Percentiles rank a stretch among this genome's conserved stretches.
Conservation (phyloP, 129 eudicot genomes). For the Saposhnikovia divaricata region DNA sequence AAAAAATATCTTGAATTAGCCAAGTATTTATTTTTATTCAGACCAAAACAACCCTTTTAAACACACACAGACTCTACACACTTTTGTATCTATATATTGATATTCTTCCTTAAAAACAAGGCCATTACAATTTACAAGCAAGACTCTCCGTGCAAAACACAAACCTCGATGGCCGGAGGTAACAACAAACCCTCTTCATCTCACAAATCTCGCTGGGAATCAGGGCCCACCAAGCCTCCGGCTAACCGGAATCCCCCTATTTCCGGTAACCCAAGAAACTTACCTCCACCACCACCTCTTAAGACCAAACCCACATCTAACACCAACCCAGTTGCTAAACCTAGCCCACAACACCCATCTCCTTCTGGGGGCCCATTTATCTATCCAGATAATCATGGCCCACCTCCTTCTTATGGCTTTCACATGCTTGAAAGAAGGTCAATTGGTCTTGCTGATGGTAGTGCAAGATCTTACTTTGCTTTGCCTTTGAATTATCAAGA, state of each 20-base stretch:
- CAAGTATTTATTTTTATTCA: too few species aligned
- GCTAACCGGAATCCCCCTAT: not conserved
- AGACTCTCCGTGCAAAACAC: not conserved
- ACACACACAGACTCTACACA: not conserved
- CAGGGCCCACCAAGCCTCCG: slow-evolving; percentile 17
- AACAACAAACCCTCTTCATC: slow-evolving; percentile 44
- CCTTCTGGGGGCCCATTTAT: slow-evolving; percentile 12
- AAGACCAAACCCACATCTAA: slow-evolving; percentile 36
- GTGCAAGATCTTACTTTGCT: slow-evolving; percentile 78
- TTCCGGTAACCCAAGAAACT: not conserved
- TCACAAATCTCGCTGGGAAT: slow-evolving; percentile 58
- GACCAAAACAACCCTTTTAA: too few species aligned
- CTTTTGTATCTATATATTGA: not conserved
- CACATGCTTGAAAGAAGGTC: slow-evolving; percentile 96
- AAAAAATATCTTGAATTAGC: too few species aligned
- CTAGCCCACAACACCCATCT: slow-evolving; percentile 28
- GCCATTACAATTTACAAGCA: too few species aligned
- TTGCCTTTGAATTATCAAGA: slow-evolving; percentile 84
- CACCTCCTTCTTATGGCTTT: slow-evolving; percentile 74
- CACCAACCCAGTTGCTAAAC: slow-evolving; percentile 20
- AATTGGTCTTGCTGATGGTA: slow-evolving; percentile 64
- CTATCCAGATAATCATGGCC: slow-evolving; percentile 27
- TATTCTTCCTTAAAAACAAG: not conserved
- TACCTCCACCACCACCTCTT: slow-evolving; percentile 23
- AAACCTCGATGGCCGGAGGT: slow-evolving; percentile 53